A percentile compares a stretch with the other conserved stretches of the same genome.
These are phyloP conservation scores for Kitagawia praeruptora DNA, from an alignment of 129 eudicot species.

Conservation along the genomic window DNA sequence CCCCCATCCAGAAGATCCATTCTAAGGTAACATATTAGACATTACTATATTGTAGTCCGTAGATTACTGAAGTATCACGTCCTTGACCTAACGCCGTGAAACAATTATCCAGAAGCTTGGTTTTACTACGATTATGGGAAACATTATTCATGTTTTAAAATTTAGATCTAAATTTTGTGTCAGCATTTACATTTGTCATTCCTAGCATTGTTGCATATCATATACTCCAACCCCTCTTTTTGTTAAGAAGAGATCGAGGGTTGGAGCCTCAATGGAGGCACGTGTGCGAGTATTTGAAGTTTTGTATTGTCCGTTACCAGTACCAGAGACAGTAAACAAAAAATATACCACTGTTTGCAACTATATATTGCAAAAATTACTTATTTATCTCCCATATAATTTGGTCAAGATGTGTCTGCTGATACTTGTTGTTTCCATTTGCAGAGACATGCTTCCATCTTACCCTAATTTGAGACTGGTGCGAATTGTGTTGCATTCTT, in stretches of 20 bases:
- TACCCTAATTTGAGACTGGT: conserved; percentile 92
- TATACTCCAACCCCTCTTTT: neutral
- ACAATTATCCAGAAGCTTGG: neutral
- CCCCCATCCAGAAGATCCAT: neutral
- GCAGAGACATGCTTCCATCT: conserved; percentile 91
- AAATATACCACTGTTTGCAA: neutral
- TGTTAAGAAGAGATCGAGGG: neutral
- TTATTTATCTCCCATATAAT: neutral
- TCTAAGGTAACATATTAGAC: neutral
- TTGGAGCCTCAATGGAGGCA: neutral
- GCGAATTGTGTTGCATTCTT: conserved; percentile 17
- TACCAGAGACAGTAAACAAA: too few relatives aligned
- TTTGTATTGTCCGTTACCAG: neutral
- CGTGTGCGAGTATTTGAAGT: neutral
- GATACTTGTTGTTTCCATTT: conserved; percentile 9
- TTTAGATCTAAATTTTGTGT: neutral
- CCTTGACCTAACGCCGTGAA: neutral
- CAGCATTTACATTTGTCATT: neutral
- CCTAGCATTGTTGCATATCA: neutral
- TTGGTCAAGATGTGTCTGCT: conserved; percentile 1
- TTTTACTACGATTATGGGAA: neutral
- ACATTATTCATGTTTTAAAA: neutral
- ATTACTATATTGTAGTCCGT: neutral
- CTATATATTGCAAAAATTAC: neutral
- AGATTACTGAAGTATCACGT: neutral